Base-by-base conservation (phyloP, 2,329 filamentous ascomycete species). In the Alternaria arborescens region DNA sequence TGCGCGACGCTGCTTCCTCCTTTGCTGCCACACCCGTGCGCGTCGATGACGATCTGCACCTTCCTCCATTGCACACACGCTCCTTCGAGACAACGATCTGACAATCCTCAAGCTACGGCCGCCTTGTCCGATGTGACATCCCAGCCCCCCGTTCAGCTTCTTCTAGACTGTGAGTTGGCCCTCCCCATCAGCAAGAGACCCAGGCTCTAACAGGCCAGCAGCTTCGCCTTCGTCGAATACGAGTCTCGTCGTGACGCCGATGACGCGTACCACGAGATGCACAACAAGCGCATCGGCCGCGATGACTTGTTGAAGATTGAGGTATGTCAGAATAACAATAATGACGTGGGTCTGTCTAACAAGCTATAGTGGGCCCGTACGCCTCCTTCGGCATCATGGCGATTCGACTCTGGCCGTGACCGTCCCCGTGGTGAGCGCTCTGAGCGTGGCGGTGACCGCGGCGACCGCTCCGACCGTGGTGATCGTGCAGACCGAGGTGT, bases 221-320 rank as follows among this genome's bases (percentile, higher is more conserved):
- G 95, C 71, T 99, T 99, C 80, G 95, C 95, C 38, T 99, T 99
- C 80, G 95, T 99, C 68, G 95, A 99, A 83, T 99, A 99, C 81
- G 95, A 99, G 84, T 96, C 94, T 80, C 92, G 94, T 74, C 94
- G 95, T 72, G 95, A 99, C 85, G 94, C 95, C 67, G 95, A 99
- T 80, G 95, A 99, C 83, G 95, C 95, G 48, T 99, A 99, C 79
- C 93, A 99, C 80, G 95, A 99, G 84, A 99, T 99, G 95, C 95
- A 99, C 79, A 98, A 98, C 85, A 97, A 97, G 88, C 93, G 94
- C 70, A 93, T 99, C 72, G 94, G 93, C 48, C 91, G 94, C 65
- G 95, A 99, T 77, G 95, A 99, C 75, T 84, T 97, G 61, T 80
- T 99, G 83, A 99, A 99, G 85, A 98, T 99, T 69, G 95, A 99